Evolutionary conservation across 164 flowering plant species (phyloP).

Genomic region (Stephania cephalantha): DNA sequence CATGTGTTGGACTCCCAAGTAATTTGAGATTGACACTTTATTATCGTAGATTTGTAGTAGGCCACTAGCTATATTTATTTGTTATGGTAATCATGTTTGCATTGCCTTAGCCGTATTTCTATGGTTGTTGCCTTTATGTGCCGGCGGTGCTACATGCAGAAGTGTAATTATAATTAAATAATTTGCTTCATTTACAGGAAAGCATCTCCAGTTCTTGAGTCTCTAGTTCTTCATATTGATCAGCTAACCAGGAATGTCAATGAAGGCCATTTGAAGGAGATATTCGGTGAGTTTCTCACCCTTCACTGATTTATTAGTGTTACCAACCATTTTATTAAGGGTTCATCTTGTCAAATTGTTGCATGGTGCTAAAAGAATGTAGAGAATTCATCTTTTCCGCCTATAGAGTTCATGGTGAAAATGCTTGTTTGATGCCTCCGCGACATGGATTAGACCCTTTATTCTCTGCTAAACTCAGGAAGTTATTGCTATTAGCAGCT

Average conservation of each 20-base stretch:
- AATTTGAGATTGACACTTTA: no score
- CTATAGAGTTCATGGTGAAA: not conserved
- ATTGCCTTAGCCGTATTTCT: no score
- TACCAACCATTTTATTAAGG: not conserved
- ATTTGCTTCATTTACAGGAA: slow-evolving; percentile 45
- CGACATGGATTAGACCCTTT: not conserved
- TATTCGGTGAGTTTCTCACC: slow-evolving; percentile 57
- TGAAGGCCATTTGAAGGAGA: slow-evolving; percentile 90
- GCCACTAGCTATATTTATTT: no score
- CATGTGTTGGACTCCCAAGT: no score
- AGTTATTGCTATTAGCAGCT: not conserved
- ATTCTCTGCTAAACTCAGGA: not conserved
- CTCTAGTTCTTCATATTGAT: slow-evolving; percentile 75
- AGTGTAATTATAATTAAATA: no score
- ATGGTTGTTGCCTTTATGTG: no score
- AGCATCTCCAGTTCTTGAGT: slow-evolving; percentile 62
- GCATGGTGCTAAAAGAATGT: not conserved
- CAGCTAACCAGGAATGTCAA: slow-evolving; percentile 89
- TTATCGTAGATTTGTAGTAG: no score
- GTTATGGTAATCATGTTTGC: no score
- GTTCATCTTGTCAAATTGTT: not conserved
- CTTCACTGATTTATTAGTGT: not conserved
- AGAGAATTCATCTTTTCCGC: not conserved
- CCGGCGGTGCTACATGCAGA: no score
- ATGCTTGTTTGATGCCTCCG: not conserved